phyloP scores from a whole-genome alignment of 1,284 basidiomycete genomes.

The Fistulina hepatica region DNA sequence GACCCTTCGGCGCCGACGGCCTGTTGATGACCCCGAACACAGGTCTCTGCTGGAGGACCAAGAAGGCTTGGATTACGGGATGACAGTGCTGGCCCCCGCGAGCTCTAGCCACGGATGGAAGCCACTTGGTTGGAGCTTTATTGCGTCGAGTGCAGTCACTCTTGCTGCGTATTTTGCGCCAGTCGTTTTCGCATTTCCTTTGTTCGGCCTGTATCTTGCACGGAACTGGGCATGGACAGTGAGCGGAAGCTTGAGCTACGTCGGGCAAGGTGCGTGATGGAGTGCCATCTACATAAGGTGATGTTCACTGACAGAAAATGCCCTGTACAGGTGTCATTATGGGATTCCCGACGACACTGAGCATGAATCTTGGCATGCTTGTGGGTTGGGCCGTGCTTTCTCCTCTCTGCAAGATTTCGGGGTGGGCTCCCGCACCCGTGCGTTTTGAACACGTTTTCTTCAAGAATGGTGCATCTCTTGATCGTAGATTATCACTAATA shows the following conservation, averaged over 20 bases:
- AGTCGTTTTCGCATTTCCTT: conserved; percentile 79
- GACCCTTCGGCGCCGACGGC: conserved; percentile 29
- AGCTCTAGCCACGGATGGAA: conserved; percentile 57
- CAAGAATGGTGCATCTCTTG: background rate
- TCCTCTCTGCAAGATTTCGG: conserved; percentile 68
- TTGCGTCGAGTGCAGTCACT: conserved; percentile 59
- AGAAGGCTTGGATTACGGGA: conserved; percentile 23
- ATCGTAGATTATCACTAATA: too few relatives aligned
- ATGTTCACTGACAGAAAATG: background rate
- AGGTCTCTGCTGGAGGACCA: conserved; percentile 22
- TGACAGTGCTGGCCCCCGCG: too few relatives aligned
- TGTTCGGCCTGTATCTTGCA: conserved; percentile 84
- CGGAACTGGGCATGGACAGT: conserved; percentile 91
- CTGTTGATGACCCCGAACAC: background rate
- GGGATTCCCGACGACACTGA: conserved; percentile 89
- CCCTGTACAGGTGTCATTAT: conserved; percentile 76
- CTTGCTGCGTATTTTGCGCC: conserved; percentile 79
- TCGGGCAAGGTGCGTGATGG: conserved; percentile 77
- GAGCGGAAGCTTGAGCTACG: conserved; percentile 83
- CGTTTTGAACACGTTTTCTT: conserved; percentile 52
- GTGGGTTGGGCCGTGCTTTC: conserved; percentile 90
- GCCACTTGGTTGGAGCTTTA: conserved; percentile 66
- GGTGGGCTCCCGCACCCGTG: conserved; percentile 88
- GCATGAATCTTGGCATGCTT: conserved; percentile 91
- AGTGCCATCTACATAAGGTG: background rate